Conservation (phyloP, 805 yeast genomes). For the Wickerhamomyces sydowiorum region DNA sequence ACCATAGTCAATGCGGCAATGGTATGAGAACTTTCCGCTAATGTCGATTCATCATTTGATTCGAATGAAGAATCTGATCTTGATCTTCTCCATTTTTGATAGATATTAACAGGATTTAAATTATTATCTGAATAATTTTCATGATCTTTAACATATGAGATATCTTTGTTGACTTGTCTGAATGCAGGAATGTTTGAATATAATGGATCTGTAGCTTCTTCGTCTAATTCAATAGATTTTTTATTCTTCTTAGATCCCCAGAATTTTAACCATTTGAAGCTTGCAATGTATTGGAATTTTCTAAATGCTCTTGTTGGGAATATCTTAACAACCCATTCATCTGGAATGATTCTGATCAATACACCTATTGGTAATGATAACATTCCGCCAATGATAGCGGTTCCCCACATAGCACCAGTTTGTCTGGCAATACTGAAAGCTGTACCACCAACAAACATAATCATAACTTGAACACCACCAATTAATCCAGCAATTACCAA, state of each 20-base stretch:
- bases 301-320: conserved; percentile 52
- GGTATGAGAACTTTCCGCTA: conserved; percentile 16
- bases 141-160: conserved; percentile 18
- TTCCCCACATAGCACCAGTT: conserved; percentile 85
- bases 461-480: conserved; percentile 78
- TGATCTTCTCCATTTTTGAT: conserved; percentile 22
- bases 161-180: conserved; percentile 25
- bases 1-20: conserved; percentile 44
- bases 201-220: conserved; percentile 13
- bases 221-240: not conserved
- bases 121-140: conserved; percentile 9
- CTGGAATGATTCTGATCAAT: conserved; percentile 76
- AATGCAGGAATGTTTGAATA: conserved; percentile 27
- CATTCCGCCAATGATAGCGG: conserved; percentile 77
- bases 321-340: conserved; percentile 55
- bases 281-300: conserved; percentile 8
- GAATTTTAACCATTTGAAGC: conserved; percentile 13
- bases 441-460: conserved; percentile 96
- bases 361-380: conserved; percentile 77
- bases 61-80: conserved; percentile 9
- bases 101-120: conserved; percentile 20
- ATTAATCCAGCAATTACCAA: conserved; percentile 65
- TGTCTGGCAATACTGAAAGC: conserved; percentile 82
- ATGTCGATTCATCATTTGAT: conserved; percentile 10
- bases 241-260: conserved; percentile 6